Conservation (phyloP, 768 basidiomycete species). For the Naematelia encephala region DNA sequence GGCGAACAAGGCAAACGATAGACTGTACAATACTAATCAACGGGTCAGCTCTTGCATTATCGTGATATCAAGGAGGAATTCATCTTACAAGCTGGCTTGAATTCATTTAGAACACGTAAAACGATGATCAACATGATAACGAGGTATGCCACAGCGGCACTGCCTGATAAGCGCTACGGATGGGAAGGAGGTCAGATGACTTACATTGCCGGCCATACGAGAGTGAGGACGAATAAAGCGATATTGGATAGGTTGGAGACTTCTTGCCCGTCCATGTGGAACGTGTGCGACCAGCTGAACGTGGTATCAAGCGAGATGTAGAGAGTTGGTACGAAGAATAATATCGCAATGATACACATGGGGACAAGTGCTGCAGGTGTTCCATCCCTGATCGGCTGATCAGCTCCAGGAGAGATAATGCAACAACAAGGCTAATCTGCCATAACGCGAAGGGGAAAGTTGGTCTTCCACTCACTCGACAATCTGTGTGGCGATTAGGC, state of each 20-base stretch:
- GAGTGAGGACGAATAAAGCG: constrained; percentile 74
- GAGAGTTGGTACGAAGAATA: constrained; percentile 67
- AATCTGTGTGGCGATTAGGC: constrained; percentile 58
- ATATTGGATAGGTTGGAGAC: constrained; percentile 62
- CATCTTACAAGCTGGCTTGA: constrained; percentile 67
- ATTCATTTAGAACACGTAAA: constrained; percentile 69
- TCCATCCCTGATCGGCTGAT: constrained; percentile 32
- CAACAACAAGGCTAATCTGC: background rate
- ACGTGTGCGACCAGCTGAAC: constrained; percentile 60
- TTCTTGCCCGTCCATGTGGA: constrained; percentile 62
- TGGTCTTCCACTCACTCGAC: constrained; percentile 74
- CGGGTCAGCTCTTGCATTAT: background rate
- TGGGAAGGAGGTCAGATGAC: constrained; percentile 41
- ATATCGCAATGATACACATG: constrained; percentile 65
- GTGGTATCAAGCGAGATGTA: constrained; percentile 84
- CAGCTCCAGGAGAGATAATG: constrained; percentile 2
- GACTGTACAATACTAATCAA: constrained; percentile 64
- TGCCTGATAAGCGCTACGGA: constrained; percentile 29
- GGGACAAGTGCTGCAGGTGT: constrained; percentile 52
- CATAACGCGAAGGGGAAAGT: constrained; percentile 9
- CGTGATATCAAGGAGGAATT: background rate
- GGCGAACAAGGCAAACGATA: constrained; percentile 71
- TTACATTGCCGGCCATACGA: constrained; percentile 73
- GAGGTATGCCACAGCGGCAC: constrained; percentile 68
- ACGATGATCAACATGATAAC: constrained; percentile 77